Evolutionary conservation across 805 yeast species (phyloP).

Genomic region (Ogataea trehalophila): DNA sequence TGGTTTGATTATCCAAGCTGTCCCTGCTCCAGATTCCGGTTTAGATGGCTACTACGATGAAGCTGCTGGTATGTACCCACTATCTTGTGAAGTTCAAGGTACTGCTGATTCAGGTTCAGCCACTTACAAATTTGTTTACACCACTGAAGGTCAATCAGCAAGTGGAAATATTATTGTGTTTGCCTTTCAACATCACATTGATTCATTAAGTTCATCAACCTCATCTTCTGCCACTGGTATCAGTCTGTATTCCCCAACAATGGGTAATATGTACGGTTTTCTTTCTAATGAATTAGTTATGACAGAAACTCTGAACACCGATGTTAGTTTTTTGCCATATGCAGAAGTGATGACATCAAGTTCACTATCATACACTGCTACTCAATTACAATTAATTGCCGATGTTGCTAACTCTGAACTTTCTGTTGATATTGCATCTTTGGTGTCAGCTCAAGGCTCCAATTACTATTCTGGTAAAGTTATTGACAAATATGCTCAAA

Average conservation of each 20-base stretch:
- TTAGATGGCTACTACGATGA: constrained; percentile 47
- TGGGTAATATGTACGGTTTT: constrained; percentile 42
- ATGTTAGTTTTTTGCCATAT: constrained; percentile 47
- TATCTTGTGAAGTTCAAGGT: constrained; percentile 32
- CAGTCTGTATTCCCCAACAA: constrained; percentile 40
- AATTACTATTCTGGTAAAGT: constrained; percentile 51
- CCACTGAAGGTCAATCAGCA: constrained; percentile 38
- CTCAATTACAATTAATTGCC: constrained; percentile 40
- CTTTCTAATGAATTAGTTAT: constrained; percentile 34
- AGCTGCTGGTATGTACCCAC: constrained; percentile 63
- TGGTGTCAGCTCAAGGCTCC: constrained; percentile 36
- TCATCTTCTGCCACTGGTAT: constrained; percentile 28
- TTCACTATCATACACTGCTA: constrained; percentile 33
- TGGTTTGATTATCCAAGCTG: constrained; percentile 45
- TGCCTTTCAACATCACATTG: constrained; percentile 48
- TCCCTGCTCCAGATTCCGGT: constrained; percentile 35
- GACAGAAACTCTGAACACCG: constrained; percentile 36
- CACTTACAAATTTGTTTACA: constrained; percentile 38
- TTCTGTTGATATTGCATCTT: constrained; percentile 37
- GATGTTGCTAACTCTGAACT: constrained; percentile 41
- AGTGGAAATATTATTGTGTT: constrained; percentile 37
- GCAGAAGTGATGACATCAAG: constrained; percentile 32
- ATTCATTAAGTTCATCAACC: constrained; percentile 26
- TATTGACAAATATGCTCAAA: constrained; percentile 53
- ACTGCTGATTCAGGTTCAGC: constrained; percentile 30